Evolutionary conservation across 2,329 filamentous ascomycete species (phyloP), one percentile per base, ranked within the genome.

Genomic region (Elsinoe fawcettii): DNA sequence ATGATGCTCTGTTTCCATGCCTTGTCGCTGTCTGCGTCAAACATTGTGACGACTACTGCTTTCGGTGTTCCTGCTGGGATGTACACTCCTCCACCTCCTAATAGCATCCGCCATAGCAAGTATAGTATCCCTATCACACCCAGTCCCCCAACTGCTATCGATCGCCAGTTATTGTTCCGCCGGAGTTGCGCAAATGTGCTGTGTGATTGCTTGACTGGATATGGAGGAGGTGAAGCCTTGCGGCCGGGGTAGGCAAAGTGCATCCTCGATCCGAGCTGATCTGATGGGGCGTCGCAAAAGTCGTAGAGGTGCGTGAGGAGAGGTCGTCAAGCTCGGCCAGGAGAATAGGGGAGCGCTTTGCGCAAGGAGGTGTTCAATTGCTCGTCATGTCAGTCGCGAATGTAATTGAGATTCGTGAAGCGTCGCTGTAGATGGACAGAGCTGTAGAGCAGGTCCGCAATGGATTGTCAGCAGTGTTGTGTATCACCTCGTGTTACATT

Each of bases 161-260:
- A 72, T 69, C 83, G 61, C 14, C 61, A 43, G 23, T 55, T 12
- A 23, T 53, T 41, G n/a, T 32, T 32, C 18, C 59, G 54, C 58
- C 54, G 62, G 43, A 84, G 66, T 44, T 77, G 66, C 22, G 81
- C 72, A 18, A 12, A 44, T 56, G 80, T 72, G 61, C 77, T 56
- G 25, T 30, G 74, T 65, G 82, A 74, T 63, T 80, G 78, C 66
- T 83, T 78, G 44, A 80, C 77, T 62, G 79, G 78, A 72, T 88
- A 92, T 18, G 86, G 85, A 63, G 86, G 81, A 63, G 88, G 82
- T 61, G 87, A 91, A 67, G 81, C 83, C 74, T 92, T 95, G 71
- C 90, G 86, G 66, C 88, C 82, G 44, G 90, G 90, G 66, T 95
- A 83, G 62, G 90, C 89, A 78, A 90, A 90, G 71, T 95, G 90